Base-by-base conservation (phyloP, 2,329 filamentous ascomycete species). In the Aspergillus flavus region DNA sequence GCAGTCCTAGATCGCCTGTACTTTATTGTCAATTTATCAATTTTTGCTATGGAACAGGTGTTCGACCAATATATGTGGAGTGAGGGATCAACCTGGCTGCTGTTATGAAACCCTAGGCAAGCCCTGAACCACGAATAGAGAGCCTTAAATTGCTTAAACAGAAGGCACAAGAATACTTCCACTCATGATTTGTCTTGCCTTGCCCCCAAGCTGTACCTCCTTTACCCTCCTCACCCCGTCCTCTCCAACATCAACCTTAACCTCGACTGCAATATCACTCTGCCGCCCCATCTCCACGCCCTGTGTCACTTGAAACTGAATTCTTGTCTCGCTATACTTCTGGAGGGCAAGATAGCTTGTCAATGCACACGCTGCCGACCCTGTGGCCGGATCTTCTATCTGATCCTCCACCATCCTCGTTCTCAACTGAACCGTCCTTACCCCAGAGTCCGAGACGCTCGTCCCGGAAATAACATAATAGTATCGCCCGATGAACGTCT, bases 121-220 rank as follows among this genome's bases (percentile, higher is more conserved):
- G 0, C 2, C 1, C 11, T 34, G 32, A 12, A 34, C 10, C 4
- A 12, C 32, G 10, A 34, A 34, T 0, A 1, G 7, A 6, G 1
- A 41, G 16, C 16, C 36, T 19, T 9, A 19, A 2, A 19, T 12
- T 45, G 11, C 26, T 30, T 3, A 28, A 48, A 19, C 14, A 28
- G 7, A 11, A 10, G 46, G 23, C 10, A 50, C 16, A 19, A 50
- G 23, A 4, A 50, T 10, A 50, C 14, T n/a, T 14, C 46, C 46
- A 3, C n/a, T 30, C 23, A 50, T 50, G 7, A 50, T 50, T 10
- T 50, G 46, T 50, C 46, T 50, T 2, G 46, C 26, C 14, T 50
- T 50, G 0, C 46, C 46, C 46, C 46, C 46, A 7, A 50, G 46
- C 26, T 28, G 46, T 19, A 30, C 46, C 26, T n/a, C 6, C 26